A percentile compares a stretch with the other conserved stretches of the same genome.
phyloP scores from a whole-genome alignment of 2,329 filamentous ascomycete genomes.

The Ophiostoma quercus region DNA sequence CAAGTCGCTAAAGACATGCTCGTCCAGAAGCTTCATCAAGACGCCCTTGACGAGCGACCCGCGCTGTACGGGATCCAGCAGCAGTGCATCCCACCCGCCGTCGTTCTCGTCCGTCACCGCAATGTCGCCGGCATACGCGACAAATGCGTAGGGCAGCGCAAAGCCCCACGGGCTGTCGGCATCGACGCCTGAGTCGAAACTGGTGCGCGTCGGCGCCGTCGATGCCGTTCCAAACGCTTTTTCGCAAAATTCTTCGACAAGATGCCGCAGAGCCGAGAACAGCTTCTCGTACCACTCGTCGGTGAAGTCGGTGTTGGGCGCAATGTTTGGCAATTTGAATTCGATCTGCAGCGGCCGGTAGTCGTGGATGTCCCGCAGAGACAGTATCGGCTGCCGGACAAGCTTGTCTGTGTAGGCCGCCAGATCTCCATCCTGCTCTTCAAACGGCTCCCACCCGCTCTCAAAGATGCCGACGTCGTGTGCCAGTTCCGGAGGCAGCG shows the following conservation, averaged over 20 bases:
- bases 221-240: constrained; percentile 30
- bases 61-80: constrained; percentile 32
- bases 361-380: constrained; percentile 21
- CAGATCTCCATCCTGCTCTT: neutral
- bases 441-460: constrained; percentile 25
- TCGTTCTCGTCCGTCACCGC: constrained; percentile 35
- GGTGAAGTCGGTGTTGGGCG: constrained; percentile 22
- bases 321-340: constrained; percentile 27
- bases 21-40: constrained; percentile 38
- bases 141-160: constrained; percentile 30
- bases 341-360: constrained; percentile 28
- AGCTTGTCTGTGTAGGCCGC: neutral
- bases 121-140: constrained; percentile 34
- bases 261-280: constrained; percentile 32
- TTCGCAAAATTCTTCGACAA: constrained; percentile 29
- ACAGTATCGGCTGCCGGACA: neutral
- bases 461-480: constrained; percentile 23
- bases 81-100: constrained; percentile 36
- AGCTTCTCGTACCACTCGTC: constrained; percentile 31
- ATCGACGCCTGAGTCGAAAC: neutral
- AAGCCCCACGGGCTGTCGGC: neutral
- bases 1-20: constrained; percentile 37
- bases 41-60: constrained; percentile 37
- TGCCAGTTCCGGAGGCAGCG: neutral
- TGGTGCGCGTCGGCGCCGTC: neutral